Evolutionary conservation across 805 yeast species (phyloP), one percentile per base, ranked within the genome.

Genomic region (Clavispora vitiphila): DNA sequence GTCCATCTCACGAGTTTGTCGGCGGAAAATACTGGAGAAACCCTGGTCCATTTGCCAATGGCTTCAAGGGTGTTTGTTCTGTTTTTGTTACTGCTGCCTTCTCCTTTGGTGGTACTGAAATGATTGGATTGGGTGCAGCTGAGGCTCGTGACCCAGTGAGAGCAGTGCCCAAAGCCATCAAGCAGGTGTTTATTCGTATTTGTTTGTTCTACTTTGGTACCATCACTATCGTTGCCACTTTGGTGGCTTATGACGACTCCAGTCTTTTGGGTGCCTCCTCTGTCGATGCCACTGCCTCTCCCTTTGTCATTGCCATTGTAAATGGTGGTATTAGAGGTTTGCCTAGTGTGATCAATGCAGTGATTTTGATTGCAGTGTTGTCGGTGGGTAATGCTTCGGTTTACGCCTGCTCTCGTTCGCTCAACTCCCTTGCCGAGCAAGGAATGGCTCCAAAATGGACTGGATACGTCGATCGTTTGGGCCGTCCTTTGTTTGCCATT

Each of bases 1-100:
- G 62, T 15, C 56, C 56, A 40, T 41, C 41, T 29, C 43, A 48
- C 19, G 52, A 49, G 7, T 50, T 49, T 44, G 45, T 54, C 15
- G 60, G 60, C 6, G 57, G 54, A 10, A 46, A 18, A 37, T 53
- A 46, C 52, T 54, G 57, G 57, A 50, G 48, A 40, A 32, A 51
- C 43, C 58, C 58, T 1, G 58, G 58, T 26, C 40, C 56, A 5
- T 54, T 54, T 42, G 45, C 48, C 41, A 46, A 52, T 32, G 57
- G 58, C 19, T 54, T 54, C 50, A 54, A 54, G 44, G 58, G 58
- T 19, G 50, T 54, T 1, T 54, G 58, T 37, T 43, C 55, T 7
- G 57, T 53, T 14, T 52, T 53, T 48, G 51, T 41, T 35, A 37
- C 40, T 4, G 44, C 44, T 3, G 15, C 44, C 1, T 41, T 41